A percentile compares a stretch with the other conserved stretches of the same genome.
Conservation (phyloP, 495 filamentous ascomycete species). For the Neohortaea acidophila region DNA sequence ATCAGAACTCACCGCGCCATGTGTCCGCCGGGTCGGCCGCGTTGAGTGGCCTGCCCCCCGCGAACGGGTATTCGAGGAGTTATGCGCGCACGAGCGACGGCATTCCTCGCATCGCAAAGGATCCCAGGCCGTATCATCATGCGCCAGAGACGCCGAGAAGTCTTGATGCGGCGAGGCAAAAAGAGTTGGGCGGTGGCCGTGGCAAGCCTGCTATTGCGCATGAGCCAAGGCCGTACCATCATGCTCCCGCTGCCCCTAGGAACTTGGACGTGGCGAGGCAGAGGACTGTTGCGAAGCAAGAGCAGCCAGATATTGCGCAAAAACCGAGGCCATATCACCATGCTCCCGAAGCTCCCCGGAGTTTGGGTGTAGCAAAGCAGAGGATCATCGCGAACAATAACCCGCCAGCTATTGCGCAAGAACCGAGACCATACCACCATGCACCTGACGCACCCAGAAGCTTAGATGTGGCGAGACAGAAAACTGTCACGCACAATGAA, state of each 20-base stretch:
- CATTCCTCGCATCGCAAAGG: no score
- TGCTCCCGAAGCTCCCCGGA: slow-evolving; percentile 1
- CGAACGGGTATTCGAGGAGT: no score
- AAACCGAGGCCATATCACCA: slow-evolving; percentile 1
- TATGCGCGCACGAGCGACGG: no score
- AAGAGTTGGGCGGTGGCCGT: no score
- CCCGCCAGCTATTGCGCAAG: not conserved
- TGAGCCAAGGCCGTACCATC: no score
- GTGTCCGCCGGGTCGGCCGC: slow-evolving; percentile 2
- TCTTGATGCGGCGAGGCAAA: not conserved
- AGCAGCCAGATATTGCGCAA: not conserved
- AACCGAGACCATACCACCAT: slow-evolving; percentile 1
- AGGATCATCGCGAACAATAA: no score
- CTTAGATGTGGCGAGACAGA: slow-evolving; percentile 1
- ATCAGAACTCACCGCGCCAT: no score
- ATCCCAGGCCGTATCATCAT: no score
- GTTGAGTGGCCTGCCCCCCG: no score
- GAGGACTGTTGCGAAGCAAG: not conserved
- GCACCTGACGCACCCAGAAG: not conserved
- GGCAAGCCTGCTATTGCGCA: no score
- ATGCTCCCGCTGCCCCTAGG: not conserved
- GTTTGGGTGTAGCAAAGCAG: not conserved
- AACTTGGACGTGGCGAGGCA: not conserved
- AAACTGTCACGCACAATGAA: slow-evolving; percentile 2
- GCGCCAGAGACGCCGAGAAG: not conserved